phyloP scores from a whole-genome alignment of 768 basidiomycete species.

The Phallus indusiatus region DNA sequence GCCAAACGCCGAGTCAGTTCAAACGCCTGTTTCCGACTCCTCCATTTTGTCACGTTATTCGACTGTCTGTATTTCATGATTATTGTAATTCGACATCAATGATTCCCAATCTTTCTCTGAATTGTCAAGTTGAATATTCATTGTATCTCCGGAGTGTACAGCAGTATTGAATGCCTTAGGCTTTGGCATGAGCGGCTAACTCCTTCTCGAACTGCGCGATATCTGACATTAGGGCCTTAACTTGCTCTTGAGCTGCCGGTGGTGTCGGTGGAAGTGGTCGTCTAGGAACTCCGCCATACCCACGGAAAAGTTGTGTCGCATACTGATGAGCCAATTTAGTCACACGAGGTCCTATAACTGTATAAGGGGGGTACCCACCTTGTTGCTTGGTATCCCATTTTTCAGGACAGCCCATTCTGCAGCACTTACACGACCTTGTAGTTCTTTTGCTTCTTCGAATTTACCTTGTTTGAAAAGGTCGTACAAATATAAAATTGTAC shows the following conservation, averaged over 20 bases:
- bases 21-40: too few relatives aligned
- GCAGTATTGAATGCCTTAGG: not conserved
- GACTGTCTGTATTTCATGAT: too few relatives aligned
- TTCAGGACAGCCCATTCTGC: conserved; percentile 11
- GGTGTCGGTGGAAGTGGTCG: conserved; percentile 55
- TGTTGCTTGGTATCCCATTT: conserved; percentile 14
- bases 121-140: too few relatives aligned
- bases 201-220: not conserved
- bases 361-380: not conserved
- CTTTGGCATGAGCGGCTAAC: not conserved
- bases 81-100: too few relatives aligned
- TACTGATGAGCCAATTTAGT: not conserved
- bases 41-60: too few relatives aligned
- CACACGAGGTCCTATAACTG: not conserved
- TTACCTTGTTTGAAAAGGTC: conserved; percentile 7
- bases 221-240: conserved; percentile 5
- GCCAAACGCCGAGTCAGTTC: too few relatives aligned
- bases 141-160: too few relatives aligned
- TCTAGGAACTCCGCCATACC: conserved; percentile 73
- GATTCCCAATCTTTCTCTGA: too few relatives aligned
- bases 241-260: not conserved
- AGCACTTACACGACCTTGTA: conserved; percentile 10
- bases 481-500: conserved; percentile 6
- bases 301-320: conserved; percentile 21
- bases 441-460: conserved; percentile 2